Percentiles rank a stretch among this genome's conserved stretches.
phyloP scores from a whole-genome alignment of 768 basidiomycete genomes.

The Pleurotus giganteus region DNA sequence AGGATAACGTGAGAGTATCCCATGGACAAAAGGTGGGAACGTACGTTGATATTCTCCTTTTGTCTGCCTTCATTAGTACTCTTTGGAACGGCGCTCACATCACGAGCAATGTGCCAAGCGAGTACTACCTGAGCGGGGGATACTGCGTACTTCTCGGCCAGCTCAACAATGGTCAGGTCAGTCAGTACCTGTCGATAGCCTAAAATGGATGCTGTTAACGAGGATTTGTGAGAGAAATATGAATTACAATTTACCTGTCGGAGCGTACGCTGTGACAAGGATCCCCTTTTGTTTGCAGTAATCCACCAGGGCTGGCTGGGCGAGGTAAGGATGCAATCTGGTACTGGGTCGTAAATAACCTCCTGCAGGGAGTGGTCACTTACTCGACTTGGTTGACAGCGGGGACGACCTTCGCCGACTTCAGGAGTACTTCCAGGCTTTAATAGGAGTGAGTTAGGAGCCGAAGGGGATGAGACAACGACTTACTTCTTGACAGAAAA shows the following conservation, averaged over 20 bases:
- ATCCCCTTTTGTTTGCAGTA: constrained; percentile 52
- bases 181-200: constrained; percentile 42
- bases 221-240: no score
- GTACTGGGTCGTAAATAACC: not conserved
- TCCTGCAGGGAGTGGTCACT: no score
- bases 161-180: constrained; percentile 40
- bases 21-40: constrained; percentile 8
- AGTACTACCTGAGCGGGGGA: constrained; percentile 47
- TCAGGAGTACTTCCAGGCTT: constrained; percentile 37
- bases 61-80: constrained; percentile 44
- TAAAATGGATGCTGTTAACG: constrained; percentile 13
- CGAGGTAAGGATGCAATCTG: constrained; percentile 52
- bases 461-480: no score
- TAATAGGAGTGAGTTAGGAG: constrained; percentile 13
- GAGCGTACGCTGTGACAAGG: constrained; percentile 46
- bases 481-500: constrained; percentile 57
- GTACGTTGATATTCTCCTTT: constrained; percentile 47
- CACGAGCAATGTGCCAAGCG: constrained; percentile 49
- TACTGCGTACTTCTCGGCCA: constrained; percentile 47
- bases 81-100: constrained; percentile 44
- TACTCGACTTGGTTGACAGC: constrained; percentile 50
- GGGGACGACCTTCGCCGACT: constrained; percentile 40
- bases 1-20: no score
- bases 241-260: constrained; percentile 39
- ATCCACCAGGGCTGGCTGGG: constrained; percentile 42